Evolutionary conservation across 306 rosid genomes (phyloP).

Genomic region (Spatholobus suberectus): DNA sequence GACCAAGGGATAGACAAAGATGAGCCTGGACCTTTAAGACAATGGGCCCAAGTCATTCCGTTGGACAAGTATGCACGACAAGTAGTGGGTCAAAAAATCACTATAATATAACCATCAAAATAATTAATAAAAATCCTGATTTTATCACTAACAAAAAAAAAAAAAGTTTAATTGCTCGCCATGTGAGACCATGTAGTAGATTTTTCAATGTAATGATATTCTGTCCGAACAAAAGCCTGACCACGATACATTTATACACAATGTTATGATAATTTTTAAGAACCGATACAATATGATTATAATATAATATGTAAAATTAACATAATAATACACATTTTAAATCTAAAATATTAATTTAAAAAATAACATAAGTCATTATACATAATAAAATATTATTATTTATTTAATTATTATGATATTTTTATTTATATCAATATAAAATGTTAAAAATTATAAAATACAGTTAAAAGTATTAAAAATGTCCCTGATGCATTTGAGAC

Average conservation of each 20-base stretch:
- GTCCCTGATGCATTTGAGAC: not conserved
- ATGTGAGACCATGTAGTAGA: too few relatives aligned
- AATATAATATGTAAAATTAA: not conserved
- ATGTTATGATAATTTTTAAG: not conserved
- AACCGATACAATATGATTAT: not conserved
- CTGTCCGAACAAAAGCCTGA: not conserved
- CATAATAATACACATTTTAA: not conserved
- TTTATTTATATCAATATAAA: not conserved
- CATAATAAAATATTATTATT: not conserved
- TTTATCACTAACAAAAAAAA: too few relatives aligned
- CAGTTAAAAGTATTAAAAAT: not conserved
- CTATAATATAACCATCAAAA: too few relatives aligned
- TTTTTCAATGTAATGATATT: not conserved
- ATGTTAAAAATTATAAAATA: not conserved
- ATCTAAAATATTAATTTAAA: not conserved
- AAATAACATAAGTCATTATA: not conserved
- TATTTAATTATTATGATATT: not conserved
- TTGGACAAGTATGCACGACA: too few relatives aligned
- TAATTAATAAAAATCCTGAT: too few relatives aligned
- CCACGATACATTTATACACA: not conserved
- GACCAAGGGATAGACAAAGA: too few relatives aligned
- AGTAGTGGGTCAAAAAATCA: too few relatives aligned
- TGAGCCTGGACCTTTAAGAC: too few relatives aligned
- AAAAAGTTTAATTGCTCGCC: too few relatives aligned
- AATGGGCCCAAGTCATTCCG: too few relatives aligned